phyloP scores from a whole-genome alignment of 495 filamentous ascomycete species.

The Lophiotrema nucula region DNA sequence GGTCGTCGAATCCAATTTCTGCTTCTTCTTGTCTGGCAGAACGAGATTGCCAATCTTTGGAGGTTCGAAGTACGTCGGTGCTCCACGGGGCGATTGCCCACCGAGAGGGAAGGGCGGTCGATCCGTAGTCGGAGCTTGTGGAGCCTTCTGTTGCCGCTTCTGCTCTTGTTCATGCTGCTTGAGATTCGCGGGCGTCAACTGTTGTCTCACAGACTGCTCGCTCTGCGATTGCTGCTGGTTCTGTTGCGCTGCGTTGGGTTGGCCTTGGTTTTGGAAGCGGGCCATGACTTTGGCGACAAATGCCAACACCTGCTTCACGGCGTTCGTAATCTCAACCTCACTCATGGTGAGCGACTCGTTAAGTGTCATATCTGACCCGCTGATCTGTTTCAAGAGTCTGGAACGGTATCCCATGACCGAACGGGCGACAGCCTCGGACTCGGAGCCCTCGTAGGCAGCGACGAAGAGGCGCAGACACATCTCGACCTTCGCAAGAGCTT shows the following conservation, averaged over 20 bases:
- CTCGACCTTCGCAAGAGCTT: conserved; percentile 18
- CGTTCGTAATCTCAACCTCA: conserved; percentile 8
- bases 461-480: conserved; percentile 16
- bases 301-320: conserved; percentile 1
- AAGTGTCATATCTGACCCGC: conserved; percentile 14
- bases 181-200: conserved; percentile 64
- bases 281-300: conserved; percentile 19
- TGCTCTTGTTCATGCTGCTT: conserved; percentile 15
- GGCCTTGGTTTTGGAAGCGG: neutral
- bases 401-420: neutral
- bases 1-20: conserved; percentile 42
- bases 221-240: conserved; percentile 11
- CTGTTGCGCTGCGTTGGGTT: conserved; percentile 1
- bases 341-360: conserved; percentile 14
- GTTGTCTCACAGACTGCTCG: neutral
- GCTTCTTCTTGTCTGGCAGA: conserved; percentile 56
- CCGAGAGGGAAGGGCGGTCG: conserved; percentile 68
- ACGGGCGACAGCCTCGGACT: conserved; percentile 12
- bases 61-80: conserved; percentile 56
- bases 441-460: conserved; percentile 3
- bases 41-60: conserved; percentile 53
- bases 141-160: conserved; percentile 40
- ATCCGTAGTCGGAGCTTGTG: conserved; percentile 63
- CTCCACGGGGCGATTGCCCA: conserved; percentile 67
- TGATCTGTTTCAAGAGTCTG: conserved; percentile 15